Percentiles rank a stretch among this genome's conserved stretches.
phyloP scores from a whole-genome alignment of 352 stramenopile genomes.

The Pythium brachiatum region DNA sequence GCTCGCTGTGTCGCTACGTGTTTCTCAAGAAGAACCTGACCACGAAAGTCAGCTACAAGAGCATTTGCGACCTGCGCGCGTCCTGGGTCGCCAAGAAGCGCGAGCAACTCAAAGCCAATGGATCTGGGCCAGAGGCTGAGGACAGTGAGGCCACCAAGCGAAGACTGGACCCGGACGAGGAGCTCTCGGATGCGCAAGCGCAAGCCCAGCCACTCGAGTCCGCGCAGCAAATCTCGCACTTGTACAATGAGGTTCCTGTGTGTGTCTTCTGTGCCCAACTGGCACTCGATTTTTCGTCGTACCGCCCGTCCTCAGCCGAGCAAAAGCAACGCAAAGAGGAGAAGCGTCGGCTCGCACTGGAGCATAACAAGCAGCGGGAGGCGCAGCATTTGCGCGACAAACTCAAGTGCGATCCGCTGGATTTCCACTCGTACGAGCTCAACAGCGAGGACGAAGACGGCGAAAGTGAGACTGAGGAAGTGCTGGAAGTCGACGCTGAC shows the following conservation, averaged over 20 bases:
- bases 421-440: slow-evolving; percentile 44
- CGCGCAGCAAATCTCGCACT: slow-evolving; percentile 35
- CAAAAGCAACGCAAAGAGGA: slow-evolving; percentile 2
- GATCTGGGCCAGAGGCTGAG: background rate
- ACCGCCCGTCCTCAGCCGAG: slow-evolving; percentile 28
- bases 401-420: slow-evolving; percentile 45
- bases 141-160: background rate
- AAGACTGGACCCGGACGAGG: background rate
- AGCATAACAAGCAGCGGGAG: slow-evolving; percentile 30
- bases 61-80: slow-evolving; percentile 49
- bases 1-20: slow-evolving; percentile 49
- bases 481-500: slow-evolving; percentile 41
- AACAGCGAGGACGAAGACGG: slow-evolving; percentile 56
- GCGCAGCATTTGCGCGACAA: slow-evolving; percentile 18
- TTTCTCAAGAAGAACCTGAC: slow-evolving; percentile 58
- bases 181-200: background rate
- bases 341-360: slow-evolving; percentile 10
- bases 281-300: slow-evolving; percentile 44
- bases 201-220: slow-evolving; percentile 4
- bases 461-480: slow-evolving; percentile 35
- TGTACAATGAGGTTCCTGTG: slow-evolving; percentile 59
- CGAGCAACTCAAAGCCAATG: background rate
- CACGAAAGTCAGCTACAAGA: slow-evolving; percentile 63
- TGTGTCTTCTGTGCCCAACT: slow-evolving; percentile 62
- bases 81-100: slow-evolving; percentile 28